Base-by-base conservation (phyloP, 164 flowering plant genomes). In the Protea cynaroides region DNA sequence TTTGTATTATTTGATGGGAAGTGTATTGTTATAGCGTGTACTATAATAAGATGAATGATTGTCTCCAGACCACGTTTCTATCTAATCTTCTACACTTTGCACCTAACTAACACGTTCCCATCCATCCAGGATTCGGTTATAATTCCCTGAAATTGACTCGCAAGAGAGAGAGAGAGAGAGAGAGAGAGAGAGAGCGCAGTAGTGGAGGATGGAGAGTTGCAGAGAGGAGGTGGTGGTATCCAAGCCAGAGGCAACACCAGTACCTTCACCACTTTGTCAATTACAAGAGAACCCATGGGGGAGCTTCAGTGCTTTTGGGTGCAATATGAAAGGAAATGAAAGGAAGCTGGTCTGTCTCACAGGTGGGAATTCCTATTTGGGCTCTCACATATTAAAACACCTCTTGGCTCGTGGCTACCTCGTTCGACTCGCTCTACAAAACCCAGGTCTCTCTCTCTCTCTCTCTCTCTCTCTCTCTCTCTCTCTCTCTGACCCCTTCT, bases 341-440 rank as follows among this genome's bases (percentile, higher is more conserved):
- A 69, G 76, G 46, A 72, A 70, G 51, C 61, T 76, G 34, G 69
- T 76, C 11, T 79, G 82, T 64, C 80, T 79, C 38, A 79, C 82
- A 3, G 65, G 73, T 63, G 82, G 76, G 13, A 76, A 76, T 49
- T 79, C 80, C 21, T 65, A 17, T 61, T 68, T 79, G 52, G 76
- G 78, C 56, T 69, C 65, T 64, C 68, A 51, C 55, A 36, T 79
- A 9, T 66, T 72, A 61, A 74, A 67, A 71, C 59, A 58, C 62
- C 76, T 79, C 19, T 46, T 79, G 55, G 52, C 67, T 70, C 73
- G 58, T 46, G 80, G 76, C 23, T 79, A 76, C 62, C 65, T 72
- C 18, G 76, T 79, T 25, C 67, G 82, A 44, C 61, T 72, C 63
- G 74, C 76, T 13, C 22, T 79, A 22, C 76, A 79, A 63, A 59